Evolutionary conservation across 371 early-diverging fungal genomes (phyloP).

Genomic region (Mortierella sp.): DNA sequence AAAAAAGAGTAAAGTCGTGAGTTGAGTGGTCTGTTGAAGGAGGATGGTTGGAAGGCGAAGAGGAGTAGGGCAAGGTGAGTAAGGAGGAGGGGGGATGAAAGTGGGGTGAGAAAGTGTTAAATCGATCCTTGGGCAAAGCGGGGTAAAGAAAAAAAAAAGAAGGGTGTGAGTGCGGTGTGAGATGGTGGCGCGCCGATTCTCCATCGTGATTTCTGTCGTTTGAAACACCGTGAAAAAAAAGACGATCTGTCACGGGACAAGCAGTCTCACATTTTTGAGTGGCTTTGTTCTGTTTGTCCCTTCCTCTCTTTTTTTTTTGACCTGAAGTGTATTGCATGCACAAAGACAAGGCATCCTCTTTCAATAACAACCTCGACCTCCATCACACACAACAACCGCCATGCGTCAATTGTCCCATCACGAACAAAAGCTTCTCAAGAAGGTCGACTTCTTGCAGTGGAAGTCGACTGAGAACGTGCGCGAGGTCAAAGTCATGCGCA

Average conservation of each 20-base stretch:
- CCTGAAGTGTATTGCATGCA: neutral
- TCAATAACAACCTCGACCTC: neutral
- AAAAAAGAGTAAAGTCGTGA: neutral
- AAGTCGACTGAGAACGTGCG: constrained; percentile 92
- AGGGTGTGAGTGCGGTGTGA: neutral
- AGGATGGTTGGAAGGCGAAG: neutral
- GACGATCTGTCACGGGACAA: neutral
- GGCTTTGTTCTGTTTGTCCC: constrained; percentile 6
- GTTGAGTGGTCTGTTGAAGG: neutral
- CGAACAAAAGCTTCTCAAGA: constrained; percentile 98
- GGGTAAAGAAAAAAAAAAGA: neutral
- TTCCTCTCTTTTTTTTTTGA: neutral
- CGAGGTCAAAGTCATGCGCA: constrained; percentile 93
- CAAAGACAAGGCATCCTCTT: neutral
- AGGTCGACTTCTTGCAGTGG: constrained; percentile 99
- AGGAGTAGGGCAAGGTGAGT: neutral
- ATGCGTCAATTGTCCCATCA: constrained; percentile 93
- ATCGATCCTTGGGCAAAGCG: constrained; percentile 12
- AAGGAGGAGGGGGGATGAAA: neutral
- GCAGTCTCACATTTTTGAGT: constrained; percentile 6
- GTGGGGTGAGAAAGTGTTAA: neutral
- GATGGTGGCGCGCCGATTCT: constrained; percentile 10
- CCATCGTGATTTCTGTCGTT: neutral
- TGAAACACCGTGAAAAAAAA: neutral
- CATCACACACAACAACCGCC: neutral